phyloP scores from a whole-genome alignment of 352 stramenopile genomes.

The Globisporangium nagaii region DNA sequence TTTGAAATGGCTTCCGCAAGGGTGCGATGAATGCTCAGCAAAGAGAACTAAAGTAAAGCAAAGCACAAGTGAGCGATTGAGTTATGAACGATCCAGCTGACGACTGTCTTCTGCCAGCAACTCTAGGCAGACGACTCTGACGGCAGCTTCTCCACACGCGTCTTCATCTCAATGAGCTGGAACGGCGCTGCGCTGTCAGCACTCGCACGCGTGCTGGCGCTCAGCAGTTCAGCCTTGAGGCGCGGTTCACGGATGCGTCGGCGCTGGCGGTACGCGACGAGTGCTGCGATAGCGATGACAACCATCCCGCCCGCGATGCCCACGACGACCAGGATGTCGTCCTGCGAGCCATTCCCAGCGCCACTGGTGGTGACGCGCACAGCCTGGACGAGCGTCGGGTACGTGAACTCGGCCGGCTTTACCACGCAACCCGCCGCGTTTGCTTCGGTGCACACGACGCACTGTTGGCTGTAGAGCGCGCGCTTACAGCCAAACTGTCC shows the following conservation, averaged over 20 bases:
- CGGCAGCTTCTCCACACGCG: not conserved
- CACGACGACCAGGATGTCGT: not conserved
- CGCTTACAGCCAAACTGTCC: conserved; percentile 54
- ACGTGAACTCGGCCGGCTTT: not conserved
- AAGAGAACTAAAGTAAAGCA: too few species aligned
- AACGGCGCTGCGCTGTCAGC: too few species aligned
- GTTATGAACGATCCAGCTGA: too few species aligned
- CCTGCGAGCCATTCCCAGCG: not conserved
- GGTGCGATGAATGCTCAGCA: too few species aligned
- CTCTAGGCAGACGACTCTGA: too few species aligned
- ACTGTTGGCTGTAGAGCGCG: conserved; percentile 51
- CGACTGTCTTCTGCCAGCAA: too few species aligned
- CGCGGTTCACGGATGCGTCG: not conserved
- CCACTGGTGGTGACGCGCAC: not conserved
- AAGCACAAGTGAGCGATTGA: too few species aligned
- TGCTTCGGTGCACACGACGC: conserved; percentile 27
- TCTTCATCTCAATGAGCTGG: not conserved
- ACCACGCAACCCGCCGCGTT: not conserved
- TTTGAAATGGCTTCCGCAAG: not conserved
- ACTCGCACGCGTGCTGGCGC: not conserved
- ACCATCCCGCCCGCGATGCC: not conserved
- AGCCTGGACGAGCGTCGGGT: conserved; percentile 3
- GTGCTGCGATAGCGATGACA: not conserved
- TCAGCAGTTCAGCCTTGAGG: not conserved
- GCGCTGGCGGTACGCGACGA: not conserved